Evolutionary conservation across 768 basidiomycete species (phyloP), one percentile per base, ranked within the genome.

Genomic region (Suillus discolor): DNA sequence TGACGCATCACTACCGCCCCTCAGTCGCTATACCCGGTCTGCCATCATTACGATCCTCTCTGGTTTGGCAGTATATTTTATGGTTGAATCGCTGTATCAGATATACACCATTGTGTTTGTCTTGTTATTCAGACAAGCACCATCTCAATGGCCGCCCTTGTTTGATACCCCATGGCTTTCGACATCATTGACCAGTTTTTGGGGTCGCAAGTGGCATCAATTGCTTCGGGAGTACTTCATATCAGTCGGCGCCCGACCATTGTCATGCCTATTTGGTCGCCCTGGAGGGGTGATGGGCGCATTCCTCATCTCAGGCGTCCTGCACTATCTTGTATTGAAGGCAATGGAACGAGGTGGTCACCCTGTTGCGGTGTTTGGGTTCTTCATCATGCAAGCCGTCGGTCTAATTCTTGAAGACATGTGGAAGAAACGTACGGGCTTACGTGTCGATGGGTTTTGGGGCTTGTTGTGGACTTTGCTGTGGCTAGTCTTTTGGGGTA

Each of bases 171-270:
- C 90, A 5, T 91, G 84, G 83, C 49, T 72, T 12, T 73, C 86
- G 0, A 85, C 85, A 3, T 90, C 88, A 4, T 75, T 92, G n/a
- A 73, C 78, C 45, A 82, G 87, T 31, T 85, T 89, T 64, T 92
- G 90, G 91, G 79, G 82, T 4, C 72, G 66, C 63, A 76, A 83
- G n/a, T 92, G 91, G 90, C 90, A 92, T 68, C 89, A 90, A 69
- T 65, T 86, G 7, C 88, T 90, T 70, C 82, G 89, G 13, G 82
- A 87, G 51, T 70, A 74, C 44, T 90, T 91, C 69, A 74, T 89
- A 49, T 74, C 72, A 15, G 66, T 86, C 20, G 89, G 88, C 13
- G 77, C 78, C 11, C 77, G 76, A 38, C 85, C 85, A 0, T 60
- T 85, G 34, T 71, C 72, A 34, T 70, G 69, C 61, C 66, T 85